A percentile compares a stretch with the other conserved stretches of the same genome.
These are phyloP conservation scores for Symbiotaphrina buchneri DNA, from an alignment of 495 filamentous ascomycete genomes.

Conservation along the genomic window DNA sequence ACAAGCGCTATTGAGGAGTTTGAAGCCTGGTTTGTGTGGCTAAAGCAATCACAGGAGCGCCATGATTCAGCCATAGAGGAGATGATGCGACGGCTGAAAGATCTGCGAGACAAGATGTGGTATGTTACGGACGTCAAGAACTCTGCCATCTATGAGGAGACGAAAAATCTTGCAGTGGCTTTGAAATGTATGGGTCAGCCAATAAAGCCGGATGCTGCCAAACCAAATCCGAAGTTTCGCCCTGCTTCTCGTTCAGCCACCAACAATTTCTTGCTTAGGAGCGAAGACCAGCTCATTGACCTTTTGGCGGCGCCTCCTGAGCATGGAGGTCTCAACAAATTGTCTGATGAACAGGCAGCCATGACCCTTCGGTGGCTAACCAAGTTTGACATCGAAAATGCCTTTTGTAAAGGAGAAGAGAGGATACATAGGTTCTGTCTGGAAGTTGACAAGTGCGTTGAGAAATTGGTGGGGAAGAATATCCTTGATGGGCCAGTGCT, in stretches of 20 bases:
- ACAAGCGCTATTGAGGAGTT: slow-evolving; percentile 47
- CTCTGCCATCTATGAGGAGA: slow-evolving; percentile 75
- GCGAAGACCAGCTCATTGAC: slow-evolving; percentile 72
- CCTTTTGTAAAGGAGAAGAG: slow-evolving; percentile 84
- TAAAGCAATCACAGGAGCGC: slow-evolving; percentile 48
- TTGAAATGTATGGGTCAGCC: slow-evolving; percentile 68
- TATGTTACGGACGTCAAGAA: slow-evolving; percentile 92
- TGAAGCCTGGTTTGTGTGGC: slow-evolving; percentile 55
- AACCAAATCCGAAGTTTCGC: slow-evolving; percentile 23
- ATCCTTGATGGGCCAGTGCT: slow-evolving; percentile 74
- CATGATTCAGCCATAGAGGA: slow-evolving; percentile 39
- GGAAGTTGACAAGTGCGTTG: slow-evolving; percentile 72
- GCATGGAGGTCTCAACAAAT: slow-evolving; percentile 79
- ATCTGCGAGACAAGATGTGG: slow-evolving; percentile 91
- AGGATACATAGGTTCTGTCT: slow-evolving; percentile 85
- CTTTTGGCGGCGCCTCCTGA: slow-evolving; percentile 63
- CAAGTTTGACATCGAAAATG: slow-evolving; percentile 60
- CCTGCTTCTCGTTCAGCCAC: slow-evolving; percentile 28
- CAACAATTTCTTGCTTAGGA: slow-evolving; percentile 53
- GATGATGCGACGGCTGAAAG: slow-evolving; percentile 42
- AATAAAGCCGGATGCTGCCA: slow-evolving; percentile 26
- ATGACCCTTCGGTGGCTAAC: slow-evolving; percentile 70
- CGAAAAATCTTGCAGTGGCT: slow-evolving; percentile 64
- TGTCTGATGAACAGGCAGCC: slow-evolving; percentile 88
- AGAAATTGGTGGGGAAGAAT: slow-evolving; percentile 67